Evolutionary conservation across 345 rosid genomes (phyloP).

Genomic region (Salix udensis): DNA sequence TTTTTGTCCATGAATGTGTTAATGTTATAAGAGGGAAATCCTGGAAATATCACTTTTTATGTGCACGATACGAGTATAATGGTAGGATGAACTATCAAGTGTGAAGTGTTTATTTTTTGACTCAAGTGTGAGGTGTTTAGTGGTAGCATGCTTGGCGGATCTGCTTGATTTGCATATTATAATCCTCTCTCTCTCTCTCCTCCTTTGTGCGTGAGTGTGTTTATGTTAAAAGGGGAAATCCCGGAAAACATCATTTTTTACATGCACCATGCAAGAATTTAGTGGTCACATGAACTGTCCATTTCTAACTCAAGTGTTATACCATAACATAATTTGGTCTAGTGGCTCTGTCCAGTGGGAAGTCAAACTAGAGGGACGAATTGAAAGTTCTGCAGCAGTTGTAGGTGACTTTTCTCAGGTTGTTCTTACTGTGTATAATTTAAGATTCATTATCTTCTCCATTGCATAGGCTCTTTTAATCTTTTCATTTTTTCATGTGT

Average conservation of each 20-base stretch:
- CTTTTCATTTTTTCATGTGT: conserved; percentile 1
- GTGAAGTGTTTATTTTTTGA: too few relatives aligned
- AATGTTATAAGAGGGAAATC: too few relatives aligned
- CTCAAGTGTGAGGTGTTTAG: too few relatives aligned
- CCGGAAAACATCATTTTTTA: not conserved
- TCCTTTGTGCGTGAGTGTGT: not conserved
- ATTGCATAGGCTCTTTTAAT: conserved; percentile 6
- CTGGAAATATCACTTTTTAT: too few relatives aligned
- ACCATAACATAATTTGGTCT: conserved; percentile 14
- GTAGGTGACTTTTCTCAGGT: conserved; percentile 80
- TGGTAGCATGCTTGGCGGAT: too few relatives aligned
- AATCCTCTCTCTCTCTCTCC: too few relatives aligned
- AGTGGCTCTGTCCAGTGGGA: conserved; percentile 89
- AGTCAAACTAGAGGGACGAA: conserved; percentile 64
- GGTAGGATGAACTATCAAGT: too few relatives aligned
- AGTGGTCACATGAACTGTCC: not conserved
- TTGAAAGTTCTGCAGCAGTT: conserved; percentile 82
- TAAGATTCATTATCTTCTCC: conserved; percentile 12
- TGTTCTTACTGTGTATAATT: conserved; percentile 15
- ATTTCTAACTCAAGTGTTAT: conserved; percentile 9
- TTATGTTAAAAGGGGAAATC: too few relatives aligned
- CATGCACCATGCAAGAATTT: conserved; percentile 8
- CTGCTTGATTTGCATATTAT: too few relatives aligned
- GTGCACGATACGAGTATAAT: too few relatives aligned
- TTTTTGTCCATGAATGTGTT: not conserved